phyloP scores from a whole-genome alignment of 768 basidiomycete genomes.

The Ramaria rubella region DNA sequence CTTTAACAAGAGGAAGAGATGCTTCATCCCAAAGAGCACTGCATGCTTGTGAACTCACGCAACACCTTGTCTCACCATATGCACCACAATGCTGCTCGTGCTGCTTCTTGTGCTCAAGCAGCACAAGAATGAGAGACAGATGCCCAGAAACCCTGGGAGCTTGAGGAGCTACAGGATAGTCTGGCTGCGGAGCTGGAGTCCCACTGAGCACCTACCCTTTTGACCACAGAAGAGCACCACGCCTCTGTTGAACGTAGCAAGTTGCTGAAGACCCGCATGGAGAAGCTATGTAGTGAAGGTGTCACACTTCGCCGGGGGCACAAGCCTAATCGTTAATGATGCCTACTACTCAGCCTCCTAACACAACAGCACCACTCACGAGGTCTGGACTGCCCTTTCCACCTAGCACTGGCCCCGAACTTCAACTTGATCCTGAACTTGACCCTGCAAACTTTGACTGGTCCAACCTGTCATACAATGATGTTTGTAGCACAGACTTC shows the following conservation, averaged over 20 bases:
- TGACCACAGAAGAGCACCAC: background rate
- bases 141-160: background rate
- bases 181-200: background rate
- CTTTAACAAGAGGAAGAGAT: background rate
- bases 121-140: background rate
- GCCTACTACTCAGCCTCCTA: too few relatives aligned
- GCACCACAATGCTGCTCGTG: background rate
- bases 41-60: background rate
- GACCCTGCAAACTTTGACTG: too few relatives aligned
- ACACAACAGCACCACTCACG: too few relatives aligned
- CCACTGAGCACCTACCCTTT: background rate
- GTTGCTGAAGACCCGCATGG: background rate
- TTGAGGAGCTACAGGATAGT: background rate
- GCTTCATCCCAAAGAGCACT: background rate
- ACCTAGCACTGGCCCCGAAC: too few relatives aligned
- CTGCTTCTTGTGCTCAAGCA: background rate
- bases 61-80: background rate
- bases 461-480: too few relatives aligned
- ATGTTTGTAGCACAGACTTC: too few relatives aligned
- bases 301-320: background rate
- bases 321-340: background rate
- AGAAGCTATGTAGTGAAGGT: background rate
- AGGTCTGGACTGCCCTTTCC: too few relatives aligned
- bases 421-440: too few relatives aligned
- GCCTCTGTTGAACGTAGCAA: background rate